A percentile compares a stretch with the other conserved stretches of the same genome.
Evolutionary conservation across 208 protist genomes (phyloP).

Genomic region (Paratrypanosoma confusum): DNA sequence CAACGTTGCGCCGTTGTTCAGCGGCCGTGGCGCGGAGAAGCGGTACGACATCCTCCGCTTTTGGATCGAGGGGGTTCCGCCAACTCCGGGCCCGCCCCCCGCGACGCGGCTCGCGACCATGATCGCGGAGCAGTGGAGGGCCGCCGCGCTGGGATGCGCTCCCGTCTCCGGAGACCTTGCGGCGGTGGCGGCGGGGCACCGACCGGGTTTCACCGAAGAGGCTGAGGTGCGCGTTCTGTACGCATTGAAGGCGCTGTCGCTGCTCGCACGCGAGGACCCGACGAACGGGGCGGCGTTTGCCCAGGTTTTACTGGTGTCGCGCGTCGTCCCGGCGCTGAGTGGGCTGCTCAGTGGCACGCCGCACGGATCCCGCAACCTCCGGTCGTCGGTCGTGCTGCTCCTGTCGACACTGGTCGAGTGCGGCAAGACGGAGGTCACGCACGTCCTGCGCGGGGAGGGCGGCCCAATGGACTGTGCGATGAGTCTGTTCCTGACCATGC

Average conservation of each 20-base stretch:
- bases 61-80: conserved; percentile 34
- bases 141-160: not conserved
- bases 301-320: too few species aligned
- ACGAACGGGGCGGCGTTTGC: too few species aligned
- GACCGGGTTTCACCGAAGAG: conserved; percentile 13
- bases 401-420: not conserved
- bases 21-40: conserved; percentile 6
- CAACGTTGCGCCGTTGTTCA: conserved; percentile 10
- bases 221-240: conserved; percentile 8
- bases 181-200: not conserved
- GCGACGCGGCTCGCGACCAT: conserved; percentile 17
- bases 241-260: not conserved
- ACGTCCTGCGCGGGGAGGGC: conserved; percentile 1
- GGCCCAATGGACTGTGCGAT: conserved; percentile 26
- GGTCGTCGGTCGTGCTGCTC: not conserved
- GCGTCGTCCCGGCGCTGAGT: not conserved
- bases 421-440: conserved; percentile 3
- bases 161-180: not conserved
- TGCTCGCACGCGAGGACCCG: conserved; percentile 6
- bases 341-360: not conserved
- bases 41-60: conserved; percentile 44
- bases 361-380: not conserved
- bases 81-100: conserved; percentile 17
- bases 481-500: conserved; percentile 22
- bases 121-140: conserved; percentile 15